Percentiles rank a stretch among this genome's conserved stretches.
phyloP scores from a whole-genome alignment of 1,139 yeast genomes.

The Yamadazyma jaroonii region DNA sequence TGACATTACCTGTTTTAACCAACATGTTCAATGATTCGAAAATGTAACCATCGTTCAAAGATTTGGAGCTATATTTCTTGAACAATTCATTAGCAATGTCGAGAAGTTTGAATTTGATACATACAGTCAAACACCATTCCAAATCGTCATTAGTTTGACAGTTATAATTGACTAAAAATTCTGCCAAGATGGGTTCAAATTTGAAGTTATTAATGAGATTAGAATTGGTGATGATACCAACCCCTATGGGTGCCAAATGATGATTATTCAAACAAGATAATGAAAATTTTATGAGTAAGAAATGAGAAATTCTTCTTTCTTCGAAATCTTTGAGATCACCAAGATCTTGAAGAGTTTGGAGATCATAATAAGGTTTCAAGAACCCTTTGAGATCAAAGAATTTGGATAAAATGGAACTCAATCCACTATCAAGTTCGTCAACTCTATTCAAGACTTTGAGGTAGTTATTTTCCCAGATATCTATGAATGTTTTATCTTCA shows the following conservation, averaged over 20 bases:
- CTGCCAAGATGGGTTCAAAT: conserved; percentile 48
- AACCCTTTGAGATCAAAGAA: conserved; percentile 65
- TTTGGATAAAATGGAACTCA: conserved; percentile 65
- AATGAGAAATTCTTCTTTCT: conserved; percentile 51
- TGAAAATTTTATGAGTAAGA: conserved; percentile 60
- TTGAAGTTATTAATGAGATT: conserved; percentile 23
- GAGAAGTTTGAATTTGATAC: conserved; percentile 44
- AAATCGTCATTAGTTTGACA: conserved; percentile 69
- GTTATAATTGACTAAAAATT: conserved; percentile 57
- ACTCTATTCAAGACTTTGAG: conserved; percentile 59
- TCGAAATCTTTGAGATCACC: conserved; percentile 16
- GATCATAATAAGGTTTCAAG: conserved; percentile 44
- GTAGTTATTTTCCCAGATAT: conserved; percentile 56
- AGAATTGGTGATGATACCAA: conserved; percentile 47
- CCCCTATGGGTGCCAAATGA: conserved; percentile 61
- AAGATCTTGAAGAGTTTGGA: conserved; percentile 3
- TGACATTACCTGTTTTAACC: conserved; percentile 27
- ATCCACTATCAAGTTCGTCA: conserved; percentile 61
- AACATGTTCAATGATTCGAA: conserved; percentile 69
- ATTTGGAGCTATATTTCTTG: conserved; percentile 38
- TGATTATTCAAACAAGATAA: conserved; percentile 51
- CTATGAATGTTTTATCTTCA: conserved; percentile 56
- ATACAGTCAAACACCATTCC: conserved; percentile 71
- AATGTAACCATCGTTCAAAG: conserved; percentile 40
- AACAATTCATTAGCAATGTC: conserved; percentile 53